Base-by-base conservation (phyloP, 2,329 filamentous ascomycete genomes). In the Aspergillus versicolor region DNA sequence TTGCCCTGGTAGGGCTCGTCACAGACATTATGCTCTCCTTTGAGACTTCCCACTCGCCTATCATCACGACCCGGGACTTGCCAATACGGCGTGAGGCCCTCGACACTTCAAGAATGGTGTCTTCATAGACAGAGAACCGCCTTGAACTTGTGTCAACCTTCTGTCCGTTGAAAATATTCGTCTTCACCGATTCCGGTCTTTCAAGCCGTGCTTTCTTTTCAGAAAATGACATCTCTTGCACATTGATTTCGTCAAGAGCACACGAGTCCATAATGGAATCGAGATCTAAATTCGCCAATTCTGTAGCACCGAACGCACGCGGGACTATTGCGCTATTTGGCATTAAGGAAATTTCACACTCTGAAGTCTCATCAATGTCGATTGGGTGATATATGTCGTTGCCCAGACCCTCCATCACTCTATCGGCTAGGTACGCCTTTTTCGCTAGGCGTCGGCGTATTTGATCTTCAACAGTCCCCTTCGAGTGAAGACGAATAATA, bases 401-500 rank as follows among this genome's bases (percentile, higher is more conserved):
- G 5, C 21, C 27, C 15, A 21, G 12, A 13, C 47, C 79, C 58
- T 85, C 83, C 0, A 82, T 85, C 17, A 86, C 82, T 63, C 85
- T 86, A 0, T 81, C 77, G 0, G 83, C 85, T 0, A 87, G 73
- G 59, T 86, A 86, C 0, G 86, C 72, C 69, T 87, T 87, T 74
- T 87, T 87, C 6, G 78, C 75, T n/a, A 84, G 81, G 1, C 82
- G 73, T 0, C 81, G 77, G 67, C 82, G 76, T 80, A 85, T 85
- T 56, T 85, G 83, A 59, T 83, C 81, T 59, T 85, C 82, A 0
- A 85, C 80, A 0, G 82, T 85, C 1, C 82, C 82, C 53, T 79
- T 79, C 0, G 82, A 81, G 58, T 81, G 82, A 0, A 85, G 70
- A 61, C 83, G 82, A 67, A 84, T 84, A 7, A 85, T 74, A 0